Evolutionary conservation across 495 filamentous ascomycete species (phyloP).

Genomic region (Neurospora africana): DNA sequence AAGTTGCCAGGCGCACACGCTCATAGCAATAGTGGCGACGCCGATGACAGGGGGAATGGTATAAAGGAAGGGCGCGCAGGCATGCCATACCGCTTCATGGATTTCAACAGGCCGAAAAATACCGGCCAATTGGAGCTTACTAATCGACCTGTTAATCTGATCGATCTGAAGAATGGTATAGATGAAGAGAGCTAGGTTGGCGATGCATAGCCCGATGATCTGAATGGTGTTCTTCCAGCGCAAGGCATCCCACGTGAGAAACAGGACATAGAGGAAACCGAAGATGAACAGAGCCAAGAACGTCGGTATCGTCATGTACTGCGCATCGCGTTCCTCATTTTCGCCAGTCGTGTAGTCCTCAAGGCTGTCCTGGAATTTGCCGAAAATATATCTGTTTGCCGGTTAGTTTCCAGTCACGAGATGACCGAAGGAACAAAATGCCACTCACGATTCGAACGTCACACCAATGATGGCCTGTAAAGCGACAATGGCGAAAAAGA

Average conservation of each 20-base stretch:
- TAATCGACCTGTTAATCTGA: slow-evolving; percentile 68
- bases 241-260: slow-evolving; percentile 86
- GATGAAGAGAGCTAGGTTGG: slow-evolving; percentile 80
- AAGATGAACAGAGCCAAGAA: slow-evolving; percentile 97
- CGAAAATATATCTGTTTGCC: slow-evolving; percentile 58
- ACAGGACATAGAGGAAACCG: slow-evolving; percentile 82
- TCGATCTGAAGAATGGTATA: slow-evolving; percentile 88
- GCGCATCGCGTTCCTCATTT: slow-evolving; percentile 23
- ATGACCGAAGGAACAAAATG: not conserved
- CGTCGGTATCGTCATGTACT: slow-evolving; percentile 65
- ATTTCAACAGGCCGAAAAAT: slow-evolving; percentile 25
- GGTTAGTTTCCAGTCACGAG: not conserved
- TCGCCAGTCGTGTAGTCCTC: slow-evolving; percentile 8
- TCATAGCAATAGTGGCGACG: slow-evolving; percentile 59
- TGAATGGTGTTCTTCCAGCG: slow-evolving; percentile 97
- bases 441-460: slow-evolving; percentile 72
- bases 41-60: slow-evolving; percentile 79
- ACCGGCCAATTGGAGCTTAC: slow-evolving; percentile 25
- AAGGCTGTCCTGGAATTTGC: slow-evolving; percentile 49
- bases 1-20: slow-evolving; percentile 77
- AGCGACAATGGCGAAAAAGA: slow-evolving; percentile 63
- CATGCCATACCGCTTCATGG: slow-evolving; percentile 47
- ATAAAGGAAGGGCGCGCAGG: slow-evolving; percentile 65
- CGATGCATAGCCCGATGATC: slow-evolving; percentile 86
- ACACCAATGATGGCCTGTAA: slow-evolving; percentile 71